Evolutionary conservation across 2,329 filamentous ascomycete species (phyloP).

Genomic region (Trichoderma atrobrunneum): DNA sequence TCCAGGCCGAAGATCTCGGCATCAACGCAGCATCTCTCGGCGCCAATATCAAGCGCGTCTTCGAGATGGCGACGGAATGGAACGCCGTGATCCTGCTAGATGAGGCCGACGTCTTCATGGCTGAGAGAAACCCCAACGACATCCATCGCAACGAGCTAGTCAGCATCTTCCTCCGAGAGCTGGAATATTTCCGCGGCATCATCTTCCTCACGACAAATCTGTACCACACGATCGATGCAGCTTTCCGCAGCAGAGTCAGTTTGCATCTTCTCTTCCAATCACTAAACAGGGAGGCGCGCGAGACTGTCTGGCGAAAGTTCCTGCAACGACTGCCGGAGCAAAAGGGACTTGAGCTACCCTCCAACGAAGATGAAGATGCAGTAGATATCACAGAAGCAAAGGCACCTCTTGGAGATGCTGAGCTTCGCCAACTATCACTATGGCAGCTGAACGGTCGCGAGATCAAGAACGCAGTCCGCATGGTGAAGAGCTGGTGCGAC

Average conservation of each 20-base stretch:
- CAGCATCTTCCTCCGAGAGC: constrained; percentile 45
- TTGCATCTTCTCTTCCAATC: constrained; percentile 46
- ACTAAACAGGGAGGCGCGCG: constrained; percentile 38
- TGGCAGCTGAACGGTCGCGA: constrained; percentile 46
- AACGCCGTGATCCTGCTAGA: constrained; percentile 51
- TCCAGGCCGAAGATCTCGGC: constrained; percentile 49
- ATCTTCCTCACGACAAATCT: constrained; percentile 47
- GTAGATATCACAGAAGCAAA: not conserved
- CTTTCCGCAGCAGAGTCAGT: constrained; percentile 46
- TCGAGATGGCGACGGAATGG: constrained; percentile 50
- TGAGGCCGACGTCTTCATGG: constrained; percentile 54
- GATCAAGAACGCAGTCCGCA: constrained; percentile 48
- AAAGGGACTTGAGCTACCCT: not conserved
- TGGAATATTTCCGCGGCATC: constrained; percentile 46
- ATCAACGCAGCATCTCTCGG: constrained; percentile 43
- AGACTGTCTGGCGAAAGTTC: constrained; percentile 47
- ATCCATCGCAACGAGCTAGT: constrained; percentile 49
- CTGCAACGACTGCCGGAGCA: constrained; percentile 34
- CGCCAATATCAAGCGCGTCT: constrained; percentile 45
- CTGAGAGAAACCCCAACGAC: constrained; percentile 43
- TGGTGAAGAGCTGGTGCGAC: constrained; percentile 45
- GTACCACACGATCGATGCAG: constrained; percentile 42
- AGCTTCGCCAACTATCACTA: constrained; percentile 38
- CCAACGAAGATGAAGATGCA: constrained; percentile 9
- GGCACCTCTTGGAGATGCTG: constrained; percentile 31